Base-by-base conservation (phyloP, 225 moss, liverwort and hornwort genomes). In the Marchantia polymorpha region DNA sequence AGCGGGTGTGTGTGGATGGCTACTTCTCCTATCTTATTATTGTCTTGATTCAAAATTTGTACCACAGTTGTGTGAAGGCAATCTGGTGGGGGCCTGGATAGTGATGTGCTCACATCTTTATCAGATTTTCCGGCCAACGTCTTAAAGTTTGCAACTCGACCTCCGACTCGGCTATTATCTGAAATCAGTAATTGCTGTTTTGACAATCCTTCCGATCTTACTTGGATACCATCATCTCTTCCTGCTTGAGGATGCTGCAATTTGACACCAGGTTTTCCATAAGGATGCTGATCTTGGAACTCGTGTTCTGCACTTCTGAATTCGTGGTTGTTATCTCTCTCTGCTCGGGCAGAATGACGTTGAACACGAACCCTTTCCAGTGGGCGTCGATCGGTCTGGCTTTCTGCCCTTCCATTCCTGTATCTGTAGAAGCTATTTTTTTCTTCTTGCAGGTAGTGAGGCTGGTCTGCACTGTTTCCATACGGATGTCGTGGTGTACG, bases 1-100 rank as follows among this genome's bases (percentile, higher is more conserved):
- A 79, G 84, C 64, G 84, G 60, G 39, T 54, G 84, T 22, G 87
- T 85, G 68, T 83, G 87, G 55, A 87, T 85, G 71, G 85, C 85
- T 19, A 88, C 85, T 79, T 88, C 85, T 66, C 87, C 84, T 59
- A 85, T 81, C 75, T 85, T 88, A 15, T 81, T 81, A n/a, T 85
- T 88, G 17, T 85, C 81, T 76, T 83, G 82, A 75, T 81, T 88
- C 72, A 88, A 63, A 27, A 88, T 88, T 63, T 88, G 83, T 49
- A 88, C 87, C 51, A 85, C 87, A 25, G 85, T 88, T 23, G 85
- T 88, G 64, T 88, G 82, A 67, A 80, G 81, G 27, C 84, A 83
- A 17, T 77, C 60, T 46, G 81, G 76, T 25, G 74, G 79, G 52
- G 31, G 60, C 77, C 60, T 79, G 56, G 82, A 30, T 31, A 73